Conservation (phyloP, 2,329 filamentous ascomycete genomes). For the Botrytis hyacinthi region DNA sequence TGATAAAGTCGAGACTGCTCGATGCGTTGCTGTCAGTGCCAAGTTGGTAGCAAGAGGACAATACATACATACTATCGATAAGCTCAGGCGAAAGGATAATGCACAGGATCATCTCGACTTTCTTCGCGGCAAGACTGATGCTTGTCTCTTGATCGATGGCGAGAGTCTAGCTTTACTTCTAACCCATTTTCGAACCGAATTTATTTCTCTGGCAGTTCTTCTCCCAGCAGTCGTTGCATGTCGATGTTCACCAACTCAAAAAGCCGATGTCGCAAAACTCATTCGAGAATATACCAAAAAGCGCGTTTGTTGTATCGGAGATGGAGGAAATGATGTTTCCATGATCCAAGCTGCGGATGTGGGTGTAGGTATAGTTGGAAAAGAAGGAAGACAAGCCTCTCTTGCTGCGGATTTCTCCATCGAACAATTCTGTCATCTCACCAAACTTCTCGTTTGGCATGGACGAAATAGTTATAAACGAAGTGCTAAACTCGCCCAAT, state of each 20-base stretch:
- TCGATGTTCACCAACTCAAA: slow-evolving; percentile 94
- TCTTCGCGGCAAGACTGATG: slow-evolving; percentile 80
- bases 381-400: slow-evolving; percentile 92
- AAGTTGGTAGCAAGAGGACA: slow-evolving; percentile 92
- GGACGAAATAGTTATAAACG: slow-evolving; percentile 97
- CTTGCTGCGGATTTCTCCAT: slow-evolving; percentile 96
- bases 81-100: slow-evolving; percentile 77
- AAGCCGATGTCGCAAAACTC: slow-evolving; percentile 86
- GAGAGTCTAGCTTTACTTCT: slow-evolving; percentile 85
- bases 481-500: slow-evolving; percentile 91
- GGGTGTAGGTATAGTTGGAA: slow-evolving; percentile 95
- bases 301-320: slow-evolving; percentile 94
- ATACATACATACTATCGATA: slow-evolving; percentile 90
- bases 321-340: slow-evolving; percentile 96
- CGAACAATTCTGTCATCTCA: slow-evolving; percentile 90
- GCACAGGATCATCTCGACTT: slow-evolving; percentile 89
- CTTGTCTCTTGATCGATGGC: slow-evolving; percentile 89
- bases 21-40: slow-evolving; percentile 91
- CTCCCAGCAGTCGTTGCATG: slow-evolving; percentile 93
- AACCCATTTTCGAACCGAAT: slow-evolving; percentile 75
- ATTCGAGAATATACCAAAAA: slow-evolving; percentile 93
- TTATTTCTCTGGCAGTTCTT: slow-evolving; percentile 82
- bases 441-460: slow-evolving; percentile 98
- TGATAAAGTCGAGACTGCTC: slow-evolving; percentile 96
- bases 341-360: slow-evolving; percentile 99